phyloP scores from a whole-genome alignment of 2,329 filamentous ascomycete genomes.

The Fusarium falciforme region DNA sequence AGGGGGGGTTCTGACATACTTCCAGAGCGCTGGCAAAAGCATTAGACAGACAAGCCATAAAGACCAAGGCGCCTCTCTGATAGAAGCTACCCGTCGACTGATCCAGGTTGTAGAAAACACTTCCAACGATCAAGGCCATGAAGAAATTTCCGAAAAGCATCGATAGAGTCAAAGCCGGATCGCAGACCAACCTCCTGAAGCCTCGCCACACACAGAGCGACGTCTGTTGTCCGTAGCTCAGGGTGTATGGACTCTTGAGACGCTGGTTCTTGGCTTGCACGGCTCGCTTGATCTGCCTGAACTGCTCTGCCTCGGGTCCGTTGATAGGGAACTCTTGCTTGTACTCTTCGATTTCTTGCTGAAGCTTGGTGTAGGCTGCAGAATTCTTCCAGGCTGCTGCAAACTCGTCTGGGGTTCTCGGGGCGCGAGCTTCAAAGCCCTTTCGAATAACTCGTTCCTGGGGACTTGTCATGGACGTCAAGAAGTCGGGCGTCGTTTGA shows the following conservation, averaged over 20 bases:
- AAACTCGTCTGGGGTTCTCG: conserved; percentile 52
- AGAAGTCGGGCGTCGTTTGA: conserved; percentile 77
- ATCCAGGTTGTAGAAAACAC: conserved; percentile 61
- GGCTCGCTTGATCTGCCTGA: conserved; percentile 57
- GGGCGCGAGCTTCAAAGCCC: conserved; percentile 48
- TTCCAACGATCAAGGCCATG: conserved; percentile 63
- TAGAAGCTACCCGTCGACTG: conserved; percentile 58
- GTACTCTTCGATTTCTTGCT: conserved; percentile 63
- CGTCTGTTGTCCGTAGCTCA: conserved; percentile 39
- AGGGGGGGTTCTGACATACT: conserved; percentile 15
- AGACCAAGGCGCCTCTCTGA: conserved; percentile 59
- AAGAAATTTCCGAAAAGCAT: conserved; percentile 57
- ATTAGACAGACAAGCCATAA: conserved; percentile 64
- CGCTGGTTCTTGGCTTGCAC: conserved; percentile 58
- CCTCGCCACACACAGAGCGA: conserved; percentile 47
- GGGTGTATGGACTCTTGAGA: conserved; percentile 36
- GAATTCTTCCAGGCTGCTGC: conserved; percentile 47
- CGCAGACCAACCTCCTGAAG: conserved; percentile 51
- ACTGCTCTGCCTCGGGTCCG: conserved; percentile 59
- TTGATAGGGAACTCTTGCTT: conserved; percentile 48
- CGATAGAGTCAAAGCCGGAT: conserved; percentile 53
- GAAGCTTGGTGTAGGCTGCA: conserved; percentile 47
- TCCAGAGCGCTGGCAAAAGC: conserved; percentile 53
- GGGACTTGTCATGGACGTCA: conserved; percentile 64
- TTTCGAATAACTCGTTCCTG: conserved; percentile 47